Evolutionary conservation across 2,329 filamentous ascomycete species (phyloP).

Genomic region (Chrysoporthe cubensis): DNA sequence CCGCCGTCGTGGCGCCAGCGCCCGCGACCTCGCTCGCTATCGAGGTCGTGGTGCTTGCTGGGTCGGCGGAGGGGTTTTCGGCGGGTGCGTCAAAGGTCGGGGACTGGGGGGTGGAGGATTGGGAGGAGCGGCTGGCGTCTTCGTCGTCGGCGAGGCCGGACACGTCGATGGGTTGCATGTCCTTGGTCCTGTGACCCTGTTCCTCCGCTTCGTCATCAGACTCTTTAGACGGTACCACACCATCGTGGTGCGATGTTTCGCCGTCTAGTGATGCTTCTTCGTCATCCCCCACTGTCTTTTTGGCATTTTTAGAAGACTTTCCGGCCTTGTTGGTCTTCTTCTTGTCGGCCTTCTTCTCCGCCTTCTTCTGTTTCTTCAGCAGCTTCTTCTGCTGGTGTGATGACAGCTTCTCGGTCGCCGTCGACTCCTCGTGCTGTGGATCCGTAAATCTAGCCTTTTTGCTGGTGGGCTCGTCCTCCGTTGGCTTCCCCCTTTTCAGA

Average conservation of each 20-base stretch:
- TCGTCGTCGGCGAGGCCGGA: slow-evolving; percentile 53
- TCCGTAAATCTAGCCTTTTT: slow-evolving; percentile 57
- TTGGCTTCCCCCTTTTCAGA: slow-evolving; percentile 52
- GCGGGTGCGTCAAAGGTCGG: slow-evolving; percentile 60
- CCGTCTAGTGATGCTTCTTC: slow-evolving; percentile 49
- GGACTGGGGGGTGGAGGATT: slow-evolving; percentile 59
- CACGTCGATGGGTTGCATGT: slow-evolving; percentile 50
- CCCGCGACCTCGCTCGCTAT: slow-evolving; percentile 65
- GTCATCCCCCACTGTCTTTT: slow-evolving; percentile 27
- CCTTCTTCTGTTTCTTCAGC: slow-evolving; percentile 34
- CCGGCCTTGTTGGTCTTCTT: slow-evolving; percentile 31
- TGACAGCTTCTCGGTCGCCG: slow-evolving; percentile 30
- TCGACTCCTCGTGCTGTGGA: slow-evolving; percentile 30
- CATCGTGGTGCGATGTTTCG: slow-evolving; percentile 22
- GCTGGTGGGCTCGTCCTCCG: slow-evolving; percentile 49
- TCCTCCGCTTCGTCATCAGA: slow-evolving; percentile 37
- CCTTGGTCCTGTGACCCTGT: slow-evolving; percentile 33
- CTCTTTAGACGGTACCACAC: slow-evolving; percentile 32
- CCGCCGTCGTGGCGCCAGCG: neutral
- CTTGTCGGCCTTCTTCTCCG: slow-evolving; percentile 33
- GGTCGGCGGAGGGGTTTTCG: slow-evolving; percentile 48
- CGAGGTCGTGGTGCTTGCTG: slow-evolving; percentile 67
- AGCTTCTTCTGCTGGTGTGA: slow-evolving; percentile 28
- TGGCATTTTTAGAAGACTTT: slow-evolving; percentile 16
- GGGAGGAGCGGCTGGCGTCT: slow-evolving; percentile 43